Evolutionary conservation across 1,284 basidiomycete genomes (phyloP), one percentile per base, ranked within the genome.

Genomic region (Testicularia cyperi): DNA sequence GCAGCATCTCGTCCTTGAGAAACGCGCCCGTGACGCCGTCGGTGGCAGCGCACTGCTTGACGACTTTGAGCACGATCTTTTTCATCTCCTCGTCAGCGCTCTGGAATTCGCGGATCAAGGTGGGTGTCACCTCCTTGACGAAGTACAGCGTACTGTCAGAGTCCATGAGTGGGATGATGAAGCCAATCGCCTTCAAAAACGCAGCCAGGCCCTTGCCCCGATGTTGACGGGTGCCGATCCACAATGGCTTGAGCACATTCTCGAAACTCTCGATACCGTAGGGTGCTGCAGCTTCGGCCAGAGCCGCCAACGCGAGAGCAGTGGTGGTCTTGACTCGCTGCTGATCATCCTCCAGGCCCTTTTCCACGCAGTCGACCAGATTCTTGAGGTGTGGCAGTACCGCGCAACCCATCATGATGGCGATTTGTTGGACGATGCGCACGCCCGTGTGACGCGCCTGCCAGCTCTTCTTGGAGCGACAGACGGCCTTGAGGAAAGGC

Each of bases 361-460:
- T 90, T 2, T 92, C 91, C 44, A 98, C 91, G 64, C 92, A 92
- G 63, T 96, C 90, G 30, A 98, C 94, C 25, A 98, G 83, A 73
- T 95, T 97, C 49, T 92, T 88, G 33, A 99, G 82, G 78, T 98
- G 95, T 14, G 95, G 95, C 4, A 98, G 83, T 25, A 98, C 88
- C n/a, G 94, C 95, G 71, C 94, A 97, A 16, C 95, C 94, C 92
- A 97, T 97, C 92, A 98, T 96, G 76, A 98, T 95, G 16, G 95
- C 92, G 51, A 99, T 98, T 78, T 98, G 95, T 80, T 99, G 95
- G 16, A 98, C 91, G 65, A 98, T 98, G 72, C 92, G 91, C 72
- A 98, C 97, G 79, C 95, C 94, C 2, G 95, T 98, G 78, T 98
- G 95, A 54, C 94, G 86, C 10, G 95, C 95, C 78, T 98, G 95